These are phyloP conservation scores for Catharanthus roseus DNA, from an alignment of 257 asterid genomes.

Conservation along the genomic window DNA sequence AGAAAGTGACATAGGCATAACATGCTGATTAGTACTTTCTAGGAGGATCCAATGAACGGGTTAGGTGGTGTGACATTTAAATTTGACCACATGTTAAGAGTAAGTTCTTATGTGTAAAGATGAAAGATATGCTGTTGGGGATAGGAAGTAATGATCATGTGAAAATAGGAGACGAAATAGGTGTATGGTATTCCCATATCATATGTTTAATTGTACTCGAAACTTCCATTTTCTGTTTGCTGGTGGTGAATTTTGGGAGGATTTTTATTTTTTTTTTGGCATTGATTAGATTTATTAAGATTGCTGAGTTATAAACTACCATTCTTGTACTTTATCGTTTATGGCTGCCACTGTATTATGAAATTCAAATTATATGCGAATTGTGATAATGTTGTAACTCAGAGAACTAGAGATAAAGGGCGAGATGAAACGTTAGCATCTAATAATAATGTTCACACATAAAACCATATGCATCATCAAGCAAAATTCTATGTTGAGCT, in stretches of 20 bases:
- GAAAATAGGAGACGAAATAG: not conserved
- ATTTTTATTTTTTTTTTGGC: not conserved
- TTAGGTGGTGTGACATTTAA: not conserved
- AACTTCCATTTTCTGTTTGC: not conserved
- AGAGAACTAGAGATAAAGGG: not conserved
- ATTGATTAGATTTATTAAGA: not conserved
- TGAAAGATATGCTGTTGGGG: not conserved
- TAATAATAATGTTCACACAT: not conserved
- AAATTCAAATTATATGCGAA: not conserved
- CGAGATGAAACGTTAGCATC: not conserved
- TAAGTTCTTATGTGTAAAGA: not conserved
- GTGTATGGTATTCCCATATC: not conserved
- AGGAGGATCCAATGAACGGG: not conserved
- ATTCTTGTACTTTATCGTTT: not conserved
- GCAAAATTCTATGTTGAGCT: not conserved
- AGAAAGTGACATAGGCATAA: too few species aligned
- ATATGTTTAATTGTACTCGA: not conserved
- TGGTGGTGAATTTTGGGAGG: not conserved
- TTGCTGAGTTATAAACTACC: not conserved
- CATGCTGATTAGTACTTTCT: not conserved
- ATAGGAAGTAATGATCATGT: not conserved
- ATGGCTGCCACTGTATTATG: not conserved
- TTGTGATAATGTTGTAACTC: not conserved
- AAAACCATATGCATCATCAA: not conserved
- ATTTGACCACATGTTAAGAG: not conserved